Conservation (phyloP, 805 yeast species). For the Teunomyces kruisii region DNA sequence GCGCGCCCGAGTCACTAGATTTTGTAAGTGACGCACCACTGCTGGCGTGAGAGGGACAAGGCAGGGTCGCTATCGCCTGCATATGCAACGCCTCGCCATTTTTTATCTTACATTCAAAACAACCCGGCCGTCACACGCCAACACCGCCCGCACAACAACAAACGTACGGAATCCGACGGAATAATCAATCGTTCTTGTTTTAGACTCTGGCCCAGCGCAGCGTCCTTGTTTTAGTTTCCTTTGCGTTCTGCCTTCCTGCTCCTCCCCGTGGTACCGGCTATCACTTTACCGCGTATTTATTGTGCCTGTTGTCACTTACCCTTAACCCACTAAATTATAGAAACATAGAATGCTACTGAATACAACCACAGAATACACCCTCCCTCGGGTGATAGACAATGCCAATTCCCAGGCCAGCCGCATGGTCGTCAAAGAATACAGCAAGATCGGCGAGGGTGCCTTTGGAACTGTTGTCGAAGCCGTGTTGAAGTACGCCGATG, state of each 20-base stretch:
- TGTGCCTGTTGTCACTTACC: too few species aligned
- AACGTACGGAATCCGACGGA: neutral
- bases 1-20: too few species aligned
- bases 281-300: neutral
- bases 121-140: constrained; percentile 2
- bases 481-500: constrained; percentile 38
- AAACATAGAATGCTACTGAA: constrained; percentile 2
- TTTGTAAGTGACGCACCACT: neutral
- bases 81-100: neutral
- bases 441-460: constrained; percentile 82
- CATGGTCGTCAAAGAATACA: constrained; percentile 71
- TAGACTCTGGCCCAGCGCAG: neutral
- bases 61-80: neutral
- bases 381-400: constrained; percentile 56
- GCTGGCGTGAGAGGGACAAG: neutral
- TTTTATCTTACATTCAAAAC: constrained; percentile 4
- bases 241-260: neutral
- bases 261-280: constrained; percentile 3
- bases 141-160: neutral
- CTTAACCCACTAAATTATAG: neutral
- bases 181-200: neutral
- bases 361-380: constrained; percentile 30
- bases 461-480: constrained; percentile 86
- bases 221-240: neutral
- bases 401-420: constrained; percentile 50